phyloP scores from a whole-genome alignment of 345 rosid genomes.

The Pugionium dolabratum region DNA sequence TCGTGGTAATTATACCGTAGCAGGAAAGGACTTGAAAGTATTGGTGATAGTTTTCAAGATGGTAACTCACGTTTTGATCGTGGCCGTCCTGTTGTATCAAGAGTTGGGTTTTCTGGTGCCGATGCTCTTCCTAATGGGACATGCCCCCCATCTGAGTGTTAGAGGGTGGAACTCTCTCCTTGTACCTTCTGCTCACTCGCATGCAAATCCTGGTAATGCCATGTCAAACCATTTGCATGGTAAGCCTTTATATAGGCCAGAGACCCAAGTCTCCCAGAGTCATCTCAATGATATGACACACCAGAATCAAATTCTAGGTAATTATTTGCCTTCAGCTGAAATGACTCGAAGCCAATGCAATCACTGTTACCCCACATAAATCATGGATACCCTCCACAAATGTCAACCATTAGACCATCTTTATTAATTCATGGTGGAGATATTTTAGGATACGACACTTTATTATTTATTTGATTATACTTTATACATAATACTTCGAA shows the following conservation, averaged over 20 bases:
- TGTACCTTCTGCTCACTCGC: constrained; percentile 47
- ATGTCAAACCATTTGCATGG: constrained; percentile 50
- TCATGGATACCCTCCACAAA: constrained; percentile 55
- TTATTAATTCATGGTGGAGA: constrained; percentile 54
- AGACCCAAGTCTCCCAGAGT: constrained; percentile 51
- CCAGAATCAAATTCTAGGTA: constrained; percentile 49
- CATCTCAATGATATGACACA: constrained; percentile 53
- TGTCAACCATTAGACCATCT: constrained; percentile 48
- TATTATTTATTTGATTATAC: too few species aligned
- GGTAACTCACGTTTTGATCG: constrained; percentile 46
- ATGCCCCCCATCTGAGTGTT: constrained; percentile 59
- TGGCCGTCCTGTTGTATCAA: constrained; percentile 43
- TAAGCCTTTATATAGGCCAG: constrained; percentile 51
- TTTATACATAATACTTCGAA: too few species aligned
- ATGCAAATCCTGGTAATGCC: constrained; percentile 44
- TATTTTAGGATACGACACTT: too few species aligned
- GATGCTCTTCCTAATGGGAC: constrained; percentile 46
- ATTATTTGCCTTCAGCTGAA: constrained; percentile 51
- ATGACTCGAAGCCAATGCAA: constrained; percentile 50
- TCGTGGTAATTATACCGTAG: constrained; percentile 40
- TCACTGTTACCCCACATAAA: constrained; percentile 39
- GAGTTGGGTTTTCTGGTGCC: constrained; percentile 48
- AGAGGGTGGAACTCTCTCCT: constrained; percentile 57
- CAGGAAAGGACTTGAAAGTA: constrained; percentile 49
- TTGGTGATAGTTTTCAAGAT: constrained; percentile 52